Evolutionary conservation across 495 filamentous ascomycete species (phyloP).

Genomic region (Penicillium parvum): DNA sequence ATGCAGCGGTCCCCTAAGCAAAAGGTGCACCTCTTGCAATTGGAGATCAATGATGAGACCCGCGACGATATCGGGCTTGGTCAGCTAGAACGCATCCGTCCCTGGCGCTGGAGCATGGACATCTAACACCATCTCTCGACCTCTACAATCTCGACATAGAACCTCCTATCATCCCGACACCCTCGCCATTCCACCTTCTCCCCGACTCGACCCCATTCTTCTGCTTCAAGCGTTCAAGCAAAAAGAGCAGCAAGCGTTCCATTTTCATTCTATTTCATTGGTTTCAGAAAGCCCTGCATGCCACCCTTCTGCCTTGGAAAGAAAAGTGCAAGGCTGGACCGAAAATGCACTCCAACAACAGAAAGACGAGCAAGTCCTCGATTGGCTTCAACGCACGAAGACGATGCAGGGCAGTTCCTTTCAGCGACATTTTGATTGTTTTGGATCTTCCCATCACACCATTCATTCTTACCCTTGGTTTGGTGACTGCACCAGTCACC

Average conservation of each 20-base stretch:
- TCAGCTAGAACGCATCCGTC: slow-evolving; percentile 38
- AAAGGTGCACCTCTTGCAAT: slow-evolving; percentile 37
- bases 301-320: slow-evolving; percentile 2
- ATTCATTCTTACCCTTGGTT: neutral
- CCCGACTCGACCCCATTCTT: slow-evolving; percentile 2
- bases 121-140: slow-evolving; percentile 24
- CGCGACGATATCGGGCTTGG: slow-evolving; percentile 34
- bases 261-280: slow-evolving; percentile 5
- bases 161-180: neutral
- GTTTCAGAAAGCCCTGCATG: neutral
- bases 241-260: slow-evolving; percentile 17
- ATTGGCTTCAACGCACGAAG: slow-evolving; percentile 2
- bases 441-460: slow-evolving; percentile 3
- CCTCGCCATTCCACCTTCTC: slow-evolving; percentile 2
- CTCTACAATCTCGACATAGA: too few species aligned
- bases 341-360: slow-evolving; percentile 7
- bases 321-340: slow-evolving; percentile 24
- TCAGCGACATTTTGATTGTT: neutral
- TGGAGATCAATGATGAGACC: slow-evolving; percentile 39
- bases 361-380: slow-evolving; percentile 2
- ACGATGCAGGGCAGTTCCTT: neutral
- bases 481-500: too few species aligned
- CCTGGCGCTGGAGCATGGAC: slow-evolving; percentile 49
- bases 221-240: slow-evolving; percentile 10
- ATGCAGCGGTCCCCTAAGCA: slow-evolving; percentile 28